These are phyloP conservation scores for Amborella trichopoda DNA, from an alignment of 164 flowering plant genomes.

Conservation along the genomic window DNA sequence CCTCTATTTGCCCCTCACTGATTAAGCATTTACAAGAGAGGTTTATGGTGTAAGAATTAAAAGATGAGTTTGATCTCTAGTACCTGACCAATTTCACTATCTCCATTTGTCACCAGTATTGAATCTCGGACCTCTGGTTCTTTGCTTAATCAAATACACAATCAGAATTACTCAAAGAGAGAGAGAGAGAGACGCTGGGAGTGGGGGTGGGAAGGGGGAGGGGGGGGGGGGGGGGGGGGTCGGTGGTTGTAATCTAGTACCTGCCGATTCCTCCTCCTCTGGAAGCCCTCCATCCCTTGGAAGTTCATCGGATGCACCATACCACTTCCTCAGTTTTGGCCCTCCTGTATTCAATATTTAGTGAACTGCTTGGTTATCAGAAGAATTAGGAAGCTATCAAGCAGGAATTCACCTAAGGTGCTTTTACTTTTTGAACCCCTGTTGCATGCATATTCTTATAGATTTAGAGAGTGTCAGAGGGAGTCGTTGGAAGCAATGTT, in stretches of 20 bases:
- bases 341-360: slow-evolving; percentile 43
- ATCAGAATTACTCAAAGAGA: background rate
- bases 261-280: slow-evolving; percentile 41
- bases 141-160: slow-evolving; percentile 13
- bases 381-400: background rate
- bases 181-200: no score
- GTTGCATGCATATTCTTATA: background rate
- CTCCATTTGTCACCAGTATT: slow-evolving; percentile 86
- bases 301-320: slow-evolving; percentile 76
- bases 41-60: no score
- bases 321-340: slow-evolving; percentile 95
- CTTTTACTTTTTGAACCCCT: background rate
- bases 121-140: slow-evolving; percentile 65
- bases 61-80: no score
- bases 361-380: no score
- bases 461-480: background rate
- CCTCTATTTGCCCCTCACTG: no score
- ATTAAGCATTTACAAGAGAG: no score
- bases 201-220: no score
- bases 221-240: no score
- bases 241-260: no score
- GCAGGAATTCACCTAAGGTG: background rate
- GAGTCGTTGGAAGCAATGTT: background rate
- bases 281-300: slow-evolving; percentile 45
- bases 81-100: slow-evolving; percentile 91